A percentile compares a stretch with the other conserved stretches of the same genome.
phyloP scores from a whole-genome alignment of 2,329 filamentous ascomycete species.

The Talaromyces verruculosus region DNA sequence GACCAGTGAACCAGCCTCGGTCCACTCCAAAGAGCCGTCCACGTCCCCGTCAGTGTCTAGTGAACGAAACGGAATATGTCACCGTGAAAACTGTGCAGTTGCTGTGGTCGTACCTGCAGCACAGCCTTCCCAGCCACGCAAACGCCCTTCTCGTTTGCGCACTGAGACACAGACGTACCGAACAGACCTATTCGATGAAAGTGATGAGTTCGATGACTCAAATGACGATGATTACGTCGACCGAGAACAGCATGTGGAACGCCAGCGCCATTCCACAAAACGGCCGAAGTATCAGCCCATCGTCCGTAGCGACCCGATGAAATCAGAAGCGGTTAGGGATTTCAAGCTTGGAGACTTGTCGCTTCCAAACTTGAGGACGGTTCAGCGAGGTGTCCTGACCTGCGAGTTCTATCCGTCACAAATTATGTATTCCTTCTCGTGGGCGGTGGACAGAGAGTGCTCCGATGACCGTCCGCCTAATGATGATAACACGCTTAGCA shows the following conservation, averaged over 20 bases:
- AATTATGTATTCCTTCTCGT: too few relatives aligned
- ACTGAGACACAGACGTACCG: neutral
- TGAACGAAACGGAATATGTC: neutral
- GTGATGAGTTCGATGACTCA: neutral
- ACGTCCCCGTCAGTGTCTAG: neutral
- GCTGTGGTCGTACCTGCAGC: neutral
- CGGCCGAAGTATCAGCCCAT: neutral
- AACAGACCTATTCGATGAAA: neutral
- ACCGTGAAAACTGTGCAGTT: neutral
- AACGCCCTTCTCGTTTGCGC: neutral
- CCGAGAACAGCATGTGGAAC: neutral
- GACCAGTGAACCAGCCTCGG: neutral
- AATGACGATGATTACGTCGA: constrained; percentile 1
- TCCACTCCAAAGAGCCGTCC: neutral
- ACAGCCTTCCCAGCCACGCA: neutral
- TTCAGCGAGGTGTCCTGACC: too few relatives aligned
- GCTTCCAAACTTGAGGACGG: too few relatives aligned
- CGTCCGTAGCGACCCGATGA: neutral
- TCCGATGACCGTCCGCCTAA: too few relatives aligned
- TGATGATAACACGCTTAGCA: too few relatives aligned
- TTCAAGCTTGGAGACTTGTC: neutral
- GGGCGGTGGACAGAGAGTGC: too few relatives aligned
- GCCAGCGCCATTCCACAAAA: neutral
- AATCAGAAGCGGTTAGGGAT: neutral
- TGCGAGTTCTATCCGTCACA: too few relatives aligned